Evolutionary conservation across 352 stramenopile species (phyloP).

Genomic region (Phytophthora podocarpi): DNA sequence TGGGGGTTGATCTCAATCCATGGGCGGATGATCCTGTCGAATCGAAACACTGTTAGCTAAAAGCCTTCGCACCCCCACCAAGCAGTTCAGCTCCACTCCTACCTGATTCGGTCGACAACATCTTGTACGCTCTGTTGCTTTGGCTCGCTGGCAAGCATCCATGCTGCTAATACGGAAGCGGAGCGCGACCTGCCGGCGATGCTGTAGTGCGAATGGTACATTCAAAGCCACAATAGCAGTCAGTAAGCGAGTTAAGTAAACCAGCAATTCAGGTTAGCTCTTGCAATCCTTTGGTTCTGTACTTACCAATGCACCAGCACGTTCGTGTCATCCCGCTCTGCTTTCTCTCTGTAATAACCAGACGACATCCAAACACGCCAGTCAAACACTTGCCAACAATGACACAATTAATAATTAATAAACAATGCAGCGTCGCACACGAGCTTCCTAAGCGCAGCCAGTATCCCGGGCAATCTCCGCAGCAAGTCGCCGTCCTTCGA

Average conservation of each 20-base stretch:
- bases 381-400: neutral
- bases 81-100: neutral
- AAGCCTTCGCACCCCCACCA: neutral
- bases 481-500: constrained; percentile 57
- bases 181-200: constrained; percentile 72
- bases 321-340: constrained; percentile 41
- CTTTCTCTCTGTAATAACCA: constrained; percentile 31
- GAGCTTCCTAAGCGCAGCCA: constrained; percentile 38
- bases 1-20: constrained; percentile 75
- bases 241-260: neutral
- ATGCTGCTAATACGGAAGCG: constrained; percentile 54
- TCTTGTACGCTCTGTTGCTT: constrained; percentile 33
- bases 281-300: neutral
- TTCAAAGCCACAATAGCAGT: neutral
- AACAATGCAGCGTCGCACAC: constrained; percentile 31
- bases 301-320: constrained; percentile 77
- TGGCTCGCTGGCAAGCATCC: constrained; percentile 44
- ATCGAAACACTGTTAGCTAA: neutral
- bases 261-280: neutral
- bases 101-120: constrained; percentile 55
- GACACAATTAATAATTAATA: neutral
- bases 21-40: constrained; percentile 53
- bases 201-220: constrained; percentile 39
- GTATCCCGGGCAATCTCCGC: constrained; percentile 43
- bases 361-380: neutral